Percentiles rank a stretch among this genome's conserved stretches.
Evolutionary conservation across 495 filamentous ascomycete species (phyloP).

Genomic region (Neurospora cerealis): DNA sequence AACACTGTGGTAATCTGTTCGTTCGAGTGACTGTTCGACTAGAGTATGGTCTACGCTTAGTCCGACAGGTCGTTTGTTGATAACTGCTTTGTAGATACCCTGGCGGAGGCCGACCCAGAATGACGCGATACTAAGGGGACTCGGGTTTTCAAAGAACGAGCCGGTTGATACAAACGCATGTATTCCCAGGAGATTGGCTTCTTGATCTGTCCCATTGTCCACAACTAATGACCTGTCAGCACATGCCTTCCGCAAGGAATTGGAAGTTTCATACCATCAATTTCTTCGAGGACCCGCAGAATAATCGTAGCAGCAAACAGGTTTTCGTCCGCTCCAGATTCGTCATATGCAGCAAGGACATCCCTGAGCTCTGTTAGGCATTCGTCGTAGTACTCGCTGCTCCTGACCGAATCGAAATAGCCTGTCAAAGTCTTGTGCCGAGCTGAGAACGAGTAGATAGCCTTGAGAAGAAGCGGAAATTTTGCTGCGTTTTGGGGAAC

Average conservation of each 20-base stretch:
- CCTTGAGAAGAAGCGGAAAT: slow-evolving; percentile 45
- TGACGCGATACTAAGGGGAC: slow-evolving; percentile 37
- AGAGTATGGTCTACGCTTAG: slow-evolving; percentile 31
- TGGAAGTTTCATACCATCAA: slow-evolving; percentile 34
- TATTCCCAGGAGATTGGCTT: slow-evolving; percentile 42
- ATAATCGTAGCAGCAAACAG: slow-evolving; percentile 53
- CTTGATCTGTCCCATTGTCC: slow-evolving; percentile 26
- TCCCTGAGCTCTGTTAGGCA: slow-evolving; percentile 41
- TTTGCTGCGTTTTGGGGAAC: slow-evolving; percentile 41
- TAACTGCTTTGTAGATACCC: slow-evolving; percentile 46
- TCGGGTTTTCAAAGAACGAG: slow-evolving; percentile 17
- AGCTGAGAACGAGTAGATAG: slow-evolving; percentile 48
- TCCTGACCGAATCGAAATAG: slow-evolving; percentile 33
- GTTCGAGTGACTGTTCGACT: slow-evolving; percentile 32
- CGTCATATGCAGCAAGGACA: slow-evolving; percentile 36
- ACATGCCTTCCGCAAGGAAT: slow-evolving; percentile 5
- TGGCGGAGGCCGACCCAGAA: slow-evolving; percentile 51
- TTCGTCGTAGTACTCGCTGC: slow-evolving; percentile 38
- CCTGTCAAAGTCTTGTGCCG: slow-evolving; percentile 42
- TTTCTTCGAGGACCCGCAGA: slow-evolving; percentile 50
- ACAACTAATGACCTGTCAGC: slow-evolving; percentile 15
- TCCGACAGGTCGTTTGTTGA: slow-evolving; percentile 35
- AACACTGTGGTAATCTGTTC: slow-evolving; percentile 39
- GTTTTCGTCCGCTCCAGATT: slow-evolving; percentile 48
- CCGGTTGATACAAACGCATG: slow-evolving; percentile 31